Base-by-base conservation (phyloP, 768 basidiomycete genomes). In the Mycena rebaudengoi region DNA sequence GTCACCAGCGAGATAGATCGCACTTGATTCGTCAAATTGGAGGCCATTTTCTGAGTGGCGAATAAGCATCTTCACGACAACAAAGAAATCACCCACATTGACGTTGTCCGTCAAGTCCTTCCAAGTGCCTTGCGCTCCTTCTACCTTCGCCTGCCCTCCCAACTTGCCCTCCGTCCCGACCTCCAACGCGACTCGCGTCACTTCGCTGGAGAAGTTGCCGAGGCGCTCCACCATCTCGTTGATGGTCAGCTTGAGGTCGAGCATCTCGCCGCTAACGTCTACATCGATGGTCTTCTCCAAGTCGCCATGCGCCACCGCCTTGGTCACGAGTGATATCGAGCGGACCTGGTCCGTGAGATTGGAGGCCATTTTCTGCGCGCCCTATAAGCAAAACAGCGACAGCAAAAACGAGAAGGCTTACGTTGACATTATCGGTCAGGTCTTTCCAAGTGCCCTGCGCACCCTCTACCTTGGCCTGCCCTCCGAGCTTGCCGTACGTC, bases 241-340 rank as follows among this genome's bases (percentile, higher is more conserved):
- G 40, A 57, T 57, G 6, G 55, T 57, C 11, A 57, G 41, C 29
- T 57, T 94, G 74, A 94, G 80, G 74, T 94, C 91, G 64, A 91
- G 78, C 54, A 98, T 97, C 77, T 98, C 96, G 21, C 96, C 96
- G 26, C 89, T 84, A 8, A 90, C 91, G 71, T 95, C 94, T 69
- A 97, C 95, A 58, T 94, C 92, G 70, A 98, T 96, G 74, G 94
- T 94, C 74, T 93, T 92, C 50, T 88, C 91, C 67, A 95, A 78
- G 76, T 98, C 95, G 32, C 95, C 96, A 54, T 91, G 80, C 0
- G 95, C 95, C 73, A 97, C 95, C 5, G 88, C 87, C 62, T 87
- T 88, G 16, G 88, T 89, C 71, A 89, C 88, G 62, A 80, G 82
- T 46, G 86, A 87, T 72, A 88, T 88, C 40, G 60, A 75, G 64